Evolutionary conservation across 2,329 filamentous ascomycete species (phyloP).

Genomic region (Ophiobolus disseminans): DNA sequence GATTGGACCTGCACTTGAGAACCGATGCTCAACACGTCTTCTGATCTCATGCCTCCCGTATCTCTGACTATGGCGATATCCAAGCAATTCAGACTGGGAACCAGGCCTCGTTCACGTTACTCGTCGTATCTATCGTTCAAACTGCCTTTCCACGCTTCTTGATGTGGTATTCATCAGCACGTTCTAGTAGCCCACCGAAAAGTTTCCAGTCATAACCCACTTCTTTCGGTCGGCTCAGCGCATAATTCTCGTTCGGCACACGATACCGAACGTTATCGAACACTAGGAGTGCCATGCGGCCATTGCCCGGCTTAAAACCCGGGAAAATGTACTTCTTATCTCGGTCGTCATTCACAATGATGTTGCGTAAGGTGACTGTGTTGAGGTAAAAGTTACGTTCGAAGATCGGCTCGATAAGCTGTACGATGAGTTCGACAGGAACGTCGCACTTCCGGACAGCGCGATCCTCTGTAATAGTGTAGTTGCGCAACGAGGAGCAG

Average conservation of each 20-base stretch:
- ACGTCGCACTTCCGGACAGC: background rate
- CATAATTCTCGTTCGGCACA: background rate
- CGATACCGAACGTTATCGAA: background rate
- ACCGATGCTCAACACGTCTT: too few species aligned
- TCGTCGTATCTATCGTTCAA: too few species aligned
- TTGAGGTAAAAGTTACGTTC: background rate
- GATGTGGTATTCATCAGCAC: background rate
- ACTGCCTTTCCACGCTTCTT: background rate
- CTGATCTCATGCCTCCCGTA: too few species aligned
- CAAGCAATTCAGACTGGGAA: too few species aligned
- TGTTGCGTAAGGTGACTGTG: background rate
- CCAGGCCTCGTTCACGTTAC: too few species aligned
- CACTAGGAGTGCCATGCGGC: background rate
- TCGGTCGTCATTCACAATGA: background rate
- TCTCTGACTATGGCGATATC: too few species aligned
- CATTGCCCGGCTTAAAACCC: background rate
- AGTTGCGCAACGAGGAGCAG: background rate
- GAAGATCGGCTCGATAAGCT: background rate
- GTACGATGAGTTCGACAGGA: background rate
- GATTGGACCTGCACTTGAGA: too few species aligned
- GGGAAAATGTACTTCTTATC: background rate
- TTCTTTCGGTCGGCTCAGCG: background rate
- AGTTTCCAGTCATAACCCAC: background rate
- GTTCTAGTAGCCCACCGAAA: background rate
- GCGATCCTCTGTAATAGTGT: background rate